phyloP scores from a whole-genome alignment of 2,329 filamentous ascomycete species.

The Xylariales sp. region DNA sequence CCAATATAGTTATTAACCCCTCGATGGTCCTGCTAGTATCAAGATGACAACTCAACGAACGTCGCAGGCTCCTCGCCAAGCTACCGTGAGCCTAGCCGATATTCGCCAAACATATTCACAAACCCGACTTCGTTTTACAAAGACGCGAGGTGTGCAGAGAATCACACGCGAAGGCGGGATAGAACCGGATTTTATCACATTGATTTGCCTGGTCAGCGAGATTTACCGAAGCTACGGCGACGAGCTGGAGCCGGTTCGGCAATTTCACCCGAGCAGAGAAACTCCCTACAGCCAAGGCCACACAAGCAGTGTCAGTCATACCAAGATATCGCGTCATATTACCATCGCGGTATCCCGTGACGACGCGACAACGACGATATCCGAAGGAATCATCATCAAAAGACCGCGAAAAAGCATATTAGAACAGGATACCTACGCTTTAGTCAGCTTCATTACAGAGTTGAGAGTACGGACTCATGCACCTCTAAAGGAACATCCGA shows the following conservation, averaged over 20 bases:
- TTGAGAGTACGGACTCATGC: slow-evolving; percentile 11
- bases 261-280: slow-evolving; percentile 11
- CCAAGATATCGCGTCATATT: slow-evolving; percentile 3
- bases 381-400: slow-evolving; percentile 7
- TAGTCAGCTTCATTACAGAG: slow-evolving; percentile 15
- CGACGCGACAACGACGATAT: not conserved
- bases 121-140: not conserved
- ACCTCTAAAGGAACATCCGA: slow-evolving; percentile 5
- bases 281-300: slow-evolving; percentile 5
- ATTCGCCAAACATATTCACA: slow-evolving; percentile 7
- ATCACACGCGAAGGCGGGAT: not conserved
- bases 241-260: not conserved
- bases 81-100: not conserved
- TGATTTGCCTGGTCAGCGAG: slow-evolving; percentile 5
- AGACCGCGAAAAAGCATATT: slow-evolving; percentile 14
- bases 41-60: not conserved
- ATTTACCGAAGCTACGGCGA: slow-evolving; percentile 5
- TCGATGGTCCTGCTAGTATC: not conserved
- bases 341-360: not conserved
- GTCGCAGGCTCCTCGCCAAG: not conserved
- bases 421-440: slow-evolving; percentile 8
- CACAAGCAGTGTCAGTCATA: slow-evolving; percentile 7
- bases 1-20: not conserved
- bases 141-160: not conserved
- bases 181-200: slow-evolving; percentile 15